A percentile compares a stretch with the other conserved stretches of the same genome.
Conservation (phyloP, 208 protist genomes). For the Hexamita inflata region DNA sequence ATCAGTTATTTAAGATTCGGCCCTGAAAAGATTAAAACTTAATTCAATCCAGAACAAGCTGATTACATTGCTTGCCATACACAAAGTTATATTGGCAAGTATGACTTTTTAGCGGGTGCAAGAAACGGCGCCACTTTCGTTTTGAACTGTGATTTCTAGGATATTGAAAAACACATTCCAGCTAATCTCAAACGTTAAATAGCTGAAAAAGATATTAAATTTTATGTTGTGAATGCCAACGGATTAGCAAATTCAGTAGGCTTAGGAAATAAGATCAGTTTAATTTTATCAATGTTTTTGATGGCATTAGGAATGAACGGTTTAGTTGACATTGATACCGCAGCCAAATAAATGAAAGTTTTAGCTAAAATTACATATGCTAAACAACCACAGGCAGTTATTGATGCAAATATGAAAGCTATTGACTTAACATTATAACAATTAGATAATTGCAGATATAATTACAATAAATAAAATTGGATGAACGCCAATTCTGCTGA, state of each 20-base stretch:
- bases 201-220: slow-evolving; percentile 40
- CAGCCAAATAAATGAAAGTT: slow-evolving; percentile 20
- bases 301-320: background rate
- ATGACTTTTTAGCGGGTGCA: background rate
- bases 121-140: background rate
- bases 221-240: slow-evolving; percentile 51
- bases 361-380: slow-evolving; percentile 24
- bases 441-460: background rate
- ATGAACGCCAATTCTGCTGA: background rate
- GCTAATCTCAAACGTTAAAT: slow-evolving; percentile 44
- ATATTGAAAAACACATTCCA: slow-evolving; percentile 42
- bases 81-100: slow-evolving; percentile 44
- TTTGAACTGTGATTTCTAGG: slow-evolving; percentile 30
- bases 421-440: slow-evolving; percentile 21
- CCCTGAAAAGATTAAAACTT: slow-evolving; percentile 9
- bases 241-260: slow-evolving; percentile 42
- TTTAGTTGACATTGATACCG: background rate
- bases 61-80: slow-evolving; percentile 56
- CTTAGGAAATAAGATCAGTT: slow-evolving; percentile 24
- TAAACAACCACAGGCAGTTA: slow-evolving; percentile 26
- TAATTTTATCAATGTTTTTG: background rate
- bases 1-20: slow-evolving; percentile 54
- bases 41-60: slow-evolving; percentile 50
- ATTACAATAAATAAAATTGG: slow-evolving; percentile 26
- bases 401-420: slow-evolving; percentile 33